phyloP scores from a whole-genome alignment of 139 green algal genomes.

The Eudorina sp. region DNA sequence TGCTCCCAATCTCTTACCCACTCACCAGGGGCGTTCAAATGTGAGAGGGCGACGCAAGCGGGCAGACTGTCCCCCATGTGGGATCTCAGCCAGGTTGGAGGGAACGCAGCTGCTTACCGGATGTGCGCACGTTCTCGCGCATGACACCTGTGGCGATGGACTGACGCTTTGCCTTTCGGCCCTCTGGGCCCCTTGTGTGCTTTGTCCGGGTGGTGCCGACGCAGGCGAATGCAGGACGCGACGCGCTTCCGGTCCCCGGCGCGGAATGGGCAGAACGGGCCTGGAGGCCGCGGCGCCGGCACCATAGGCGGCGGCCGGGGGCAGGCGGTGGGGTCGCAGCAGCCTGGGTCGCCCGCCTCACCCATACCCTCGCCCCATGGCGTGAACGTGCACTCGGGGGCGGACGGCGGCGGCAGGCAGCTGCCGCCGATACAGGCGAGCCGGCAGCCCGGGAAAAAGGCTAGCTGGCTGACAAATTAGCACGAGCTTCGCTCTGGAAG shows the following conservation, averaged over 20 bases:
- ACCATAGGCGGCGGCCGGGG: neutral
- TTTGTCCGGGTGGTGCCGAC: no score
- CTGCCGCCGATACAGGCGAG: constrained; percentile 20
- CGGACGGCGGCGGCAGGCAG: constrained; percentile 1
- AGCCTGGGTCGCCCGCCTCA: neutral
- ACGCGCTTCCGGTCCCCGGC: constrained; percentile 26
- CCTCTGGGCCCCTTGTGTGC: neutral
- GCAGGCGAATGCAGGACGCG: constrained; percentile 7
- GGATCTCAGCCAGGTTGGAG: neutral
- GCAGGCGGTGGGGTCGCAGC: neutral
- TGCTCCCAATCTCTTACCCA: neutral
- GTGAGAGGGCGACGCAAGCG: neutral
- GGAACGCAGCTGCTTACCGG: neutral
- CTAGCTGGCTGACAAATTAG: constrained; percentile 23
- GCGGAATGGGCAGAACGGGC: neutral
- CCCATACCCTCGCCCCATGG: neutral
- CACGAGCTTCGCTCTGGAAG: neutral
- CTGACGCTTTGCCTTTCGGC: neutral
- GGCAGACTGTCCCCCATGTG: no score
- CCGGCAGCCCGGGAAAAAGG: neutral
- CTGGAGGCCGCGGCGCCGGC: neutral
- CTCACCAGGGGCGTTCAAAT: neutral
- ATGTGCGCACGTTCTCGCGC: neutral
- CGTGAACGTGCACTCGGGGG: neutral
- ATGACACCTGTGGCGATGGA: neutral